Percentiles rank a stretch among this genome's conserved stretches.
Evolutionary conservation across 2,329 filamentous ascomycete genomes (phyloP).

Genomic region (Neonectria neomacrospora): DNA sequence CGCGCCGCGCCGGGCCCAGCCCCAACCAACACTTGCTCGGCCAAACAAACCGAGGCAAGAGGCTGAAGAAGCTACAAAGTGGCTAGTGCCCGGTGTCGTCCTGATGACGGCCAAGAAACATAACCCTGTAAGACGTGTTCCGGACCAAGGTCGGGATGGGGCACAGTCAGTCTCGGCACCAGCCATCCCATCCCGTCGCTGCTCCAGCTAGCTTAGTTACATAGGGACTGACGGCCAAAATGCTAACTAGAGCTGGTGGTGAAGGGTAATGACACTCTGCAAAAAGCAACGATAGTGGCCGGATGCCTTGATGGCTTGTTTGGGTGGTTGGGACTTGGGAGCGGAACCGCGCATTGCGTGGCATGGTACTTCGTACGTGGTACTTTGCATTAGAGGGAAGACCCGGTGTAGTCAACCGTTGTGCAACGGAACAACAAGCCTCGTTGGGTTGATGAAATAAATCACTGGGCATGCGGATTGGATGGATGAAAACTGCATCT

Average conservation of each 20-base stretch:
- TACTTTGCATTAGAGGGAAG: slow-evolving; percentile 1
- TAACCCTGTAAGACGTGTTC: not conserved
- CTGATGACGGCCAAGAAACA: not conserved
- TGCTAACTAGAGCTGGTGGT: slow-evolving; percentile 5
- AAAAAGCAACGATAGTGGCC: slow-evolving; percentile 14
- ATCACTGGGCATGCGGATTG: slow-evolving; percentile 4
- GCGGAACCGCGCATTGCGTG: slow-evolving; percentile 15
- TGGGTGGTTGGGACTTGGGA: slow-evolving; percentile 8
- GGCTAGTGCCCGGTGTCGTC: slow-evolving; percentile 31
- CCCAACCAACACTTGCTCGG: not conserved
- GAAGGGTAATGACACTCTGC: slow-evolving; percentile 11
- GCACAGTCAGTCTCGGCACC: slow-evolving; percentile 8
- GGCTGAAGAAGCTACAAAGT: slow-evolving; percentile 10
- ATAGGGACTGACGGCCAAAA: slow-evolving; percentile 6
- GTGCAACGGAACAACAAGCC: slow-evolving; percentile 11
- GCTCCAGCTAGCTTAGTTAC: not conserved
- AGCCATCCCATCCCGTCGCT: not conserved
- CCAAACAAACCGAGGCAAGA: slow-evolving; percentile 9
- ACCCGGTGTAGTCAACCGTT: slow-evolving; percentile 4
- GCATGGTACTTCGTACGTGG: slow-evolving; percentile 2
- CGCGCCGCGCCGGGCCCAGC: slow-evolving; percentile 24
- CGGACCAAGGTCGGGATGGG: slow-evolving; percentile 4
- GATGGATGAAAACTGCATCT: not conserved
- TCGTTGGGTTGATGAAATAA: slow-evolving; percentile 10
- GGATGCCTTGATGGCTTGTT: not conserved